Evolutionary conservation across 2,329 filamentous ascomycete species (phyloP).

Genomic region (Pestalotiopsis sp.): DNA sequence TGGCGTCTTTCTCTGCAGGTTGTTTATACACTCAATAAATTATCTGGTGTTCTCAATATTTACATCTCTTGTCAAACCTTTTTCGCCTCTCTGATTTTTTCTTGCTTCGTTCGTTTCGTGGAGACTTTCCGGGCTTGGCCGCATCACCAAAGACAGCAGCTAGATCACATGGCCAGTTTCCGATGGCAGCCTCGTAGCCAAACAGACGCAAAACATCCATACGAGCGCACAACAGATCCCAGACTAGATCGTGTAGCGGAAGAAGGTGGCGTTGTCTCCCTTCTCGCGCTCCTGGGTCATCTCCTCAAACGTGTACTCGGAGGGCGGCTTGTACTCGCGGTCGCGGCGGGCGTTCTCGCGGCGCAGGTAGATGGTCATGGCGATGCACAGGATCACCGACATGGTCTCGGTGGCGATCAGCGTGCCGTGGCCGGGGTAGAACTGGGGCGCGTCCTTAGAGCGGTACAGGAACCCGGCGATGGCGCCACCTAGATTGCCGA

Average conservation of each 20-base stretch:
- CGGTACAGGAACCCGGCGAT: slow-evolving; percentile 53
- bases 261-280: slow-evolving; percentile 60
- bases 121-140: no score
- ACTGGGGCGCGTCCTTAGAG: slow-evolving; percentile 42
- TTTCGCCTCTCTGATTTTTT: no score
- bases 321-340: slow-evolving; percentile 44
- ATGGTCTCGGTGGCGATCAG: slow-evolving; percentile 46
- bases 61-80: no score
- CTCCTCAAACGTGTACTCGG: slow-evolving; percentile 56
- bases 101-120: no score
- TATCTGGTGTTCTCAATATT: no score
- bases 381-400: slow-evolving; percentile 49
- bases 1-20: no score
- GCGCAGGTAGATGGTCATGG: slow-evolving; percentile 61
- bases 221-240: neutral
- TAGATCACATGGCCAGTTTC: neutral
- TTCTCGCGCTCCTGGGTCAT: slow-evolving; percentile 52
- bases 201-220: neutral
- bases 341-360: slow-evolving; percentile 60
- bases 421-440: slow-evolving; percentile 46
- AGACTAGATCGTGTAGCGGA: slow-evolving; percentile 52
- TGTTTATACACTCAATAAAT: no score
- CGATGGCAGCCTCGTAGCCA: neutral
- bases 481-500: slow-evolving; percentile 49
- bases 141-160: no score